Conservation (phyloP, 495 filamentous ascomycete species). For the Letharia columbiana region DNA sequence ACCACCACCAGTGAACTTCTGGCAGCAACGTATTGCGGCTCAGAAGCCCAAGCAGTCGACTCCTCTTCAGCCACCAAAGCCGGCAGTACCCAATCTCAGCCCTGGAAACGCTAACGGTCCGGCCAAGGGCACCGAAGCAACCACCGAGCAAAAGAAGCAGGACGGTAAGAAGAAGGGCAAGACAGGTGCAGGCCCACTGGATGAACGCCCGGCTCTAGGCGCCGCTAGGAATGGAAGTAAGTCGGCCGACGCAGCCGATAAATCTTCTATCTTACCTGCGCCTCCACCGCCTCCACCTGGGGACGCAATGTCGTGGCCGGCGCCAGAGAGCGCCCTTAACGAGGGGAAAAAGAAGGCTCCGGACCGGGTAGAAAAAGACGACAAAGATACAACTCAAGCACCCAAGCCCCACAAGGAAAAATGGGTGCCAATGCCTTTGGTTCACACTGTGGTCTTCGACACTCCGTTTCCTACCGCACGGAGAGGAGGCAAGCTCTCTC, state of each 20-base stretch:
- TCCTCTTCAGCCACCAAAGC: constrained; percentile 24
- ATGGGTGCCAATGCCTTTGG: constrained; percentile 64
- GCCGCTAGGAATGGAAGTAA: constrained; percentile 33
- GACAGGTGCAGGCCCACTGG: constrained; percentile 25
- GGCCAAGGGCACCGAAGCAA: constrained; percentile 31
- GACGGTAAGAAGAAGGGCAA: constrained; percentile 27
- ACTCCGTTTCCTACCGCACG: constrained; percentile 63
- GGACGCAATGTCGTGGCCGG: constrained; percentile 79
- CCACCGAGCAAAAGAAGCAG: constrained; percentile 25
- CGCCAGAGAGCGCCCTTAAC: constrained; percentile 68
- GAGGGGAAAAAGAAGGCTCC: constrained; percentile 65
- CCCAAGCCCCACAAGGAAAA: constrained; percentile 56
- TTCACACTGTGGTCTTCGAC: constrained; percentile 71
- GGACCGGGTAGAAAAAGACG: constrained; percentile 55
- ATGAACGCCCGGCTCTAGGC: constrained; percentile 36
- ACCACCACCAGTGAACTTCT: constrained; percentile 73
- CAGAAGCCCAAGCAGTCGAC: constrained; percentile 43
- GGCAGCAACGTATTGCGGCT: constrained; percentile 67
- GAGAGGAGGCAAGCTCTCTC: constrained; percentile 47
- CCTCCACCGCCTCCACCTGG: constrained; percentile 55
- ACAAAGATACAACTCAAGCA: constrained; percentile 50
- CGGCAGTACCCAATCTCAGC: constrained; percentile 16
- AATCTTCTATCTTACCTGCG: constrained; percentile 18
- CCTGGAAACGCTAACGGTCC: constrained; percentile 19
- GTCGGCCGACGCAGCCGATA: constrained; percentile 24